Evolutionary conservation across 768 basidiomycete species (phyloP).

Genomic region (Rhizopogon vinicolor): DNA sequence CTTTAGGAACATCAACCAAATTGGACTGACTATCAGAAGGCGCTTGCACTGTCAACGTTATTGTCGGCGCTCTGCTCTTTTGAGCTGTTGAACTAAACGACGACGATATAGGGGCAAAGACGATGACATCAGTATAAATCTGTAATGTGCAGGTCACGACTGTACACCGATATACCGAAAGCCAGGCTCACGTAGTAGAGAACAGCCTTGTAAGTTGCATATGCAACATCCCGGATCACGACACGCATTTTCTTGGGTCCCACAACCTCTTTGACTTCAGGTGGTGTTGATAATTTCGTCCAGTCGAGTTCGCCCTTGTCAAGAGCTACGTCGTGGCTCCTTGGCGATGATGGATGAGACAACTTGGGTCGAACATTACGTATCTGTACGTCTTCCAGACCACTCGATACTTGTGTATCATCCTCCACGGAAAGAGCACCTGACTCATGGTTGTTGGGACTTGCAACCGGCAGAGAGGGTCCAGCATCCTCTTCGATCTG

Average conservation of each 20-base stretch:
- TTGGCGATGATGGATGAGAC: constrained; percentile 37
- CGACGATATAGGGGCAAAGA: constrained; percentile 82
- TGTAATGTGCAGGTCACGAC: constrained; percentile 20
- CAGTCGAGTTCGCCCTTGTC: constrained; percentile 8
- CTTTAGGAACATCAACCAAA: constrained; percentile 18
- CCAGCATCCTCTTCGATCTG: constrained; percentile 15
- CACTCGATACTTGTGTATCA: not conserved
- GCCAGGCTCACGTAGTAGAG: constrained; percentile 66
- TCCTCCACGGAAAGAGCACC: not conserved
- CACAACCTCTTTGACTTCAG: constrained; percentile 9
- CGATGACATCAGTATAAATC: constrained; percentile 83
- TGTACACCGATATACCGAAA: not conserved
- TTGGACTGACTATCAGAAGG: constrained; percentile 33
- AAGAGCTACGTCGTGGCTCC: constrained; percentile 19
- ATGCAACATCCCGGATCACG: constrained; percentile 53
- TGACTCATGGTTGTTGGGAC: constrained; percentile 6
- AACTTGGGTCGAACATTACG: constrained; percentile 29
- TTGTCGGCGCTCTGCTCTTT: constrained; percentile 6
- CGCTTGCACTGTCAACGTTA: constrained; percentile 10
- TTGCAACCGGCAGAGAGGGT: not conserved
- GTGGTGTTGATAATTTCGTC: not conserved
- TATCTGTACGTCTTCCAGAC: constrained; percentile 4
- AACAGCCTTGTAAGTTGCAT: constrained; percentile 58
- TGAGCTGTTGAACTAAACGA: constrained; percentile 38
- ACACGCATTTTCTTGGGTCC: constrained; percentile 53